Evolutionary conservation across 768 basidiomycete species (phyloP), one percentile per base, ranked within the genome.

Genomic region (Suillus bovinus): DNA sequence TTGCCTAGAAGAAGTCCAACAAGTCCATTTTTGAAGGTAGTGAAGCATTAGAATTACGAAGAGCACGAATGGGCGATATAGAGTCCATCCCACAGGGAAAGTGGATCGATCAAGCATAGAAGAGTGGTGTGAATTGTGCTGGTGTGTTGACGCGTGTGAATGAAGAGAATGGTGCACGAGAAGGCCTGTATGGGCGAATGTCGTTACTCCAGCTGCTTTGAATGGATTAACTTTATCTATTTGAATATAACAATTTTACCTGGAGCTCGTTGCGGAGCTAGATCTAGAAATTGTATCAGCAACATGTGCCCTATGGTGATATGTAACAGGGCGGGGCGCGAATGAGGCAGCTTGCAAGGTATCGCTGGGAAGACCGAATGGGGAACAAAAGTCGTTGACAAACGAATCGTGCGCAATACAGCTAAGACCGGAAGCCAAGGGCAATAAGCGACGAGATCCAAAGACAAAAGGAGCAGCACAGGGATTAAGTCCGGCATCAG

Each of bases 231-330:
- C 16, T 2, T 31, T n/a, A 9, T 11, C 56, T 31, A 13, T 64
- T 6, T n/a, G 61, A 50, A 38, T 22, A 20, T 56, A 9, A 49
- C 61, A 54, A 20, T 63, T 72, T 62, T 57, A 75, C 75, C 64
- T 76, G 14, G 75, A 74, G 49, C 73, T 72, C 14, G 75, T 75
- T 57, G 70, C 67, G 31, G 73, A 75, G 56, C 69, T 76, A 27
- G 73, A 75, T 57, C 73, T 72, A 16, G 75, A 75, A 55, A 75
- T 73, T 0, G 65, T 39, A 34, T 74, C 67, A 27, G 52, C 61
- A 39, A 67, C n/a, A 41, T 66, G 65, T 1, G 63, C 61, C 56
- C 62, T 64, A 41, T 67, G 46, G 39, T 68, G 62, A 16, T 49
- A 61, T 4, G 67, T 66, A 52, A 66, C 58, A 34, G 70, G 67